These are phyloP conservation scores for Didymella lethalis DNA, from an alignment of 2,329 filamentous ascomycete species.

Conservation along the genomic window DNA sequence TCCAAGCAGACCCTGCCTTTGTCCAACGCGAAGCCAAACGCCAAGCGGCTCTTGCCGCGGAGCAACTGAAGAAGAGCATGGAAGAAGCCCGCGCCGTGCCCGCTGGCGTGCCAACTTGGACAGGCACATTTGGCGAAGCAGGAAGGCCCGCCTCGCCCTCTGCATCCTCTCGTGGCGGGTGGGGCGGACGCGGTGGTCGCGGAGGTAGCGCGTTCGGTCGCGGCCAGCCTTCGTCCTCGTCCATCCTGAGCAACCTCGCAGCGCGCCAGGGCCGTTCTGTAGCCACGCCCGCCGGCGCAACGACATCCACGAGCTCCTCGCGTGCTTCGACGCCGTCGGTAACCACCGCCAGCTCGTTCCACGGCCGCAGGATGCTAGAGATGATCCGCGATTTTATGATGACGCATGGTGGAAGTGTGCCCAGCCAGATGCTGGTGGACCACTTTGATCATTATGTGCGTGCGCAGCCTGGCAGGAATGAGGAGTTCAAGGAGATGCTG, in stretches of 20 bases:
- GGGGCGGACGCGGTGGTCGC: conserved; percentile 38
- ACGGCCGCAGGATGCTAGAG: conserved; percentile 55
- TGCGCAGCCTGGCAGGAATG: conserved; percentile 67
- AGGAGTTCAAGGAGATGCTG: conserved; percentile 83
- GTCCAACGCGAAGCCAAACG: conserved; percentile 82
- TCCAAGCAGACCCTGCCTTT: conserved; percentile 77
- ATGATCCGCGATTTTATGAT: conserved; percentile 79
- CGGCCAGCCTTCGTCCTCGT: conserved; percentile 53
- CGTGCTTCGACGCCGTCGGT: conserved; percentile 42
- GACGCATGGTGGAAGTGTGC: conserved; percentile 77
- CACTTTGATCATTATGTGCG: conserved; percentile 86
- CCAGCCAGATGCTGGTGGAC: conserved; percentile 85
- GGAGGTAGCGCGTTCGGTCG: conserved; percentile 38
- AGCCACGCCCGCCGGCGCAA: conserved; percentile 18
- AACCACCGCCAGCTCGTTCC: conserved; percentile 34
- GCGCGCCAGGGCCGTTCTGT: conserved; percentile 49
- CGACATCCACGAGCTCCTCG: conserved; percentile 28
- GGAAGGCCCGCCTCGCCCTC: conserved; percentile 64
- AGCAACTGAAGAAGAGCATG: conserved; percentile 75
- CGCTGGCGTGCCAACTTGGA: conserved; percentile 92
- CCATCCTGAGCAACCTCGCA: conserved; percentile 55
- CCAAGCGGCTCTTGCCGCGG: conserved; percentile 79
- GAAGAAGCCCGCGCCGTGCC: conserved; percentile 76
- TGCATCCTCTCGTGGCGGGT: conserved; percentile 53
- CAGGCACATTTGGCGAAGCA: conserved; percentile 79